Base-by-base conservation (phyloP, 1,284 basidiomycete genomes). In the Moesziomyces sp. region DNA sequence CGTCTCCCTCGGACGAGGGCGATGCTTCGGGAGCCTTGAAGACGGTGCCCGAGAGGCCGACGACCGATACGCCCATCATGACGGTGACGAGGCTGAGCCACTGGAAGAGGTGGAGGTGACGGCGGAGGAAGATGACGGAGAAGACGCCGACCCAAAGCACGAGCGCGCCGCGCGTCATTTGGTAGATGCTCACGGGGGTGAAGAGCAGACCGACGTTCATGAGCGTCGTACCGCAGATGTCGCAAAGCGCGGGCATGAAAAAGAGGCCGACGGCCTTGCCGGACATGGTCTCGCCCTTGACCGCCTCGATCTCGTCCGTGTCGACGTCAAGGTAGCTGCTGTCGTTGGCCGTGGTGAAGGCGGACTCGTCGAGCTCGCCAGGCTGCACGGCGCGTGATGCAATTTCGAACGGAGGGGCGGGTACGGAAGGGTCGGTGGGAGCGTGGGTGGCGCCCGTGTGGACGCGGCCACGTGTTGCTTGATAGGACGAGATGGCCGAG, bases 171-270 rank as follows among this genome's bases (percentile, higher is more conserved):
- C 97, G 90, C 44, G 92, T 93, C 96, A 98, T 98, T 59, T 86
- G 96, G 87, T 93, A 98, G 79, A 99, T 94, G 53, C 94, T 97
- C 46, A 98, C 96, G 24, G 95, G 95, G 1, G 93, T 96, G 85
- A 96, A 93, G 50, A 98, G 89, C 54, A 98, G 88, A 60, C 94
- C 95, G 77, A 95, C 88, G 80, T 97, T 97, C 95, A 97, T 97
- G 77, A 93, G 91, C 73, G 93, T 94, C 28, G 93, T 94, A 43
- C 89, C 93, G 81, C 91, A 92, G 48, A 94, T 89, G 86, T 95
- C 93, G 85, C 92, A 94, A 44, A 88, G 86, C 30, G 93, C 92
- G n/a, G 93, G 93, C 68, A 93, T 88, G 53, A 95, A 86, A 57
- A 93, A 88, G 64, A 93, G 86, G 54, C 92, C 53, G 24, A 72